Base-by-base conservation (phyloP, 2,329 filamentous ascomycete species). In the Onygenales sp. region DNA sequence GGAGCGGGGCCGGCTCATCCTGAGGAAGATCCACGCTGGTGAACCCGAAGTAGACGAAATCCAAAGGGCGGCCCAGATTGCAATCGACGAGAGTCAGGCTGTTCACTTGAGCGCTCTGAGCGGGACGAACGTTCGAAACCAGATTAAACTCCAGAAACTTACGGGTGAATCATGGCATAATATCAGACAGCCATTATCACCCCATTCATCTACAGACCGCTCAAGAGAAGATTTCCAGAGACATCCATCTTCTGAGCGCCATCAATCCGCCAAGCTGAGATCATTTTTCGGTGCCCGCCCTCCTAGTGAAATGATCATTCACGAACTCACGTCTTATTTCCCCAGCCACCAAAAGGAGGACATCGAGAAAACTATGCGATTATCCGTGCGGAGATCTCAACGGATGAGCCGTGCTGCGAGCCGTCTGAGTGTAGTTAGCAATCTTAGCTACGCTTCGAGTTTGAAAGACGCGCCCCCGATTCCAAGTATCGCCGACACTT, bases 251-350 rank as follows among this genome's bases (percentile, higher is more conserved):
- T n/a, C 62, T 13, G 68, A 69, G 52, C 67, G 64, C n/a, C 65
- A 67, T 36, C 64, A 68, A 2, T 63, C 67, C 47, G 65, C 68
- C 21, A 74, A 70, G 54, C 57, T 75, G 13, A 71, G 73, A n/a
- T 73, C 73, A 59, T 97, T 97, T 71, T 93, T 94, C 63, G 92
- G 92, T 36, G 84, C 93, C 58, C 81, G 93, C 61, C 93, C 93
- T 14, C 93, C 93, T 1, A 97, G 92, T 73, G 93, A 98, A 74
- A 81, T 98, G 67, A 98, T 98, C 65, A 92, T 92, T 31, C 95
- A 93, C 21, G 93, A 98, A 66, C 76, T 98, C 55, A 93, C 89
- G 1, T 95, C 91, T 0, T 98, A 97, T 75, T 98, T 98, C 77
- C 93, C 93, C 0, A 90, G 95, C 64, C 92, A 97, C 63, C 84